Base-by-base conservation (phyloP, 805 yeast species). In the Saccharomycopsis microspora region DNA sequence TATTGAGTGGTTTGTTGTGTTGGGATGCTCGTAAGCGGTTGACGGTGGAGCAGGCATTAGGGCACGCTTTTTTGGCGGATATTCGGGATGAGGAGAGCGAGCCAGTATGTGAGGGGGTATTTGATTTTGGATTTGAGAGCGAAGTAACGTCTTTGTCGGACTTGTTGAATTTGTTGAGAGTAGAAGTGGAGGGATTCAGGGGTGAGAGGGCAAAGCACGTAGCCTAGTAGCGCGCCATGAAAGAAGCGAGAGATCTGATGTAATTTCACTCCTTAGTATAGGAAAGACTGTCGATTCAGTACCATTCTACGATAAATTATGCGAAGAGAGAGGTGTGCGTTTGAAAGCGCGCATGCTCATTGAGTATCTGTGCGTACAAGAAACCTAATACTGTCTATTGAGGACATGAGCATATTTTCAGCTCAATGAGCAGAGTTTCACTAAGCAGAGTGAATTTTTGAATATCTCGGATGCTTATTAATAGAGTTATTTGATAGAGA, bases 51-150 rank as follows among this genome's bases (percentile, higher is more conserved):
- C 67, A 74, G 52, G 76, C 84, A 1, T 59, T 89, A 8, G 63
- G 65, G 4, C 87, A 83, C 57, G 66, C 68, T 1, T 85, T 72
- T 57, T 66, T 87, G 5, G 59, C 56, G 8, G 57, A 63, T 3
- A 76, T 85, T 5, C 69, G 90, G 54, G 73, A 75, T 51, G 47
- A 56, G 0, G 66, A 67, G 9, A 78, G 75, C 46, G 95, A 85
- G 59, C 76, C 82, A 0, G 61, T 46, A 2, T 71, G 82, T 48
- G 55, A 60, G 0, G 63, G 65, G 6, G 63, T 67, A 3, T 83
- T 87, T 57, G 81, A 82, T 57, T 83, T 82, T 56, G 71, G 77
- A 33, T 85, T 82, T 60, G 96, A 88, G 57, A 59, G 63, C 27
- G 47, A 57, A 6, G 58, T 64, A 3, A 36, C 30, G 6, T 60